phyloP scores from a whole-genome alignment of 306 rosid genomes.

The Citrullus mucosospermus region DNA sequence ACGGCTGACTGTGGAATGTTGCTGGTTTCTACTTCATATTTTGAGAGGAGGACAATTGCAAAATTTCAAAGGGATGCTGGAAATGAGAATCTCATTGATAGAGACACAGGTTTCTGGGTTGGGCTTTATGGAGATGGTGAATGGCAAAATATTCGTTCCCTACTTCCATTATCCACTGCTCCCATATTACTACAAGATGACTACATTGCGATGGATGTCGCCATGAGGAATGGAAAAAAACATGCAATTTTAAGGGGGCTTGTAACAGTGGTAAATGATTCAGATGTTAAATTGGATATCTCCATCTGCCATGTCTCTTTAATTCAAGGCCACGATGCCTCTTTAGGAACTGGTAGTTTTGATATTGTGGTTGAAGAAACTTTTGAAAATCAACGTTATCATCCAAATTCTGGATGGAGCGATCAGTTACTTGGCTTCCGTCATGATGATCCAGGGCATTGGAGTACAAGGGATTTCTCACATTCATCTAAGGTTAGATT shows the following conservation, averaged over 20 bases:
- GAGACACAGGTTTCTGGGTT: constrained; percentile 77
- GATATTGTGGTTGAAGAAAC: constrained; percentile 37
- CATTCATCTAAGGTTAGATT: constrained; percentile 48
- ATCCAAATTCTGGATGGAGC: constrained; percentile 57
- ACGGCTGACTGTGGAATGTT: constrained; percentile 36
- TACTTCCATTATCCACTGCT: constrained; percentile 75
- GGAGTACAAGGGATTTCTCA: constrained; percentile 60
- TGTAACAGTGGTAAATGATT: constrained; percentile 70
- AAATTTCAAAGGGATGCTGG: constrained; percentile 43
- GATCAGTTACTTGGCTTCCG: constrained; percentile 30
- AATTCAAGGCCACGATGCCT: constrained; percentile 21
- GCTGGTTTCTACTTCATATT: constrained; percentile 60
- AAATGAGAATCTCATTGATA: constrained; percentile 28
- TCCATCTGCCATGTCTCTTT: constrained; percentile 36
- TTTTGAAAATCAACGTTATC: constrained; percentile 62
- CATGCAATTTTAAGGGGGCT: constrained; percentile 87
- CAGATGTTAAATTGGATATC: constrained; percentile 52
- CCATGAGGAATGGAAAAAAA: constrained; percentile 84
- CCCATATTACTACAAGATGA: constrained; percentile 59
- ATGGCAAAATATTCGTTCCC: constrained; percentile 73
- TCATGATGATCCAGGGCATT: constrained; percentile 41
- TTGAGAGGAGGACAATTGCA: constrained; percentile 66
- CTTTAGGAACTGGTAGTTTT: constrained; percentile 19
- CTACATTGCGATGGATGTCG: constrained; percentile 74
- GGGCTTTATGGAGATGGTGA: constrained; percentile 48